Evolutionary conservation across 1,284 basidiomycete genomes (phyloP).

Genomic region (Hemileia vastatrix): DNA sequence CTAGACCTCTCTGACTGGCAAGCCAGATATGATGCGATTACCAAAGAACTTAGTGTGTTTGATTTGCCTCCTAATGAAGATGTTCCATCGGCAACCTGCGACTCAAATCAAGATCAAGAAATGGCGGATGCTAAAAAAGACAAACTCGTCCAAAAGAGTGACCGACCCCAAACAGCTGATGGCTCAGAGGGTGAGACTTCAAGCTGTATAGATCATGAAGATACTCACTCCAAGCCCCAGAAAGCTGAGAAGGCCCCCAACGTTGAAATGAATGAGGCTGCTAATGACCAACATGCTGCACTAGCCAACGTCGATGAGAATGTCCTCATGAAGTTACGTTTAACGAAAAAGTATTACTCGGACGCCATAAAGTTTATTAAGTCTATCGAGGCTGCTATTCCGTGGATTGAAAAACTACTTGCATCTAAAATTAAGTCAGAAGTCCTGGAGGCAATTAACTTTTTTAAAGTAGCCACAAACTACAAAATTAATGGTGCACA

Average conservation of each 20-base stretch:
- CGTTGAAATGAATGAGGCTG: conserved; percentile 13
- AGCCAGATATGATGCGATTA: conserved; percentile 54
- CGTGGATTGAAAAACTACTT: conserved; percentile 64
- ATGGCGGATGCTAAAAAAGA: too few species aligned
- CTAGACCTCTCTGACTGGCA: conserved; percentile 67
- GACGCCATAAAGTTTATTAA: conserved; percentile 81
- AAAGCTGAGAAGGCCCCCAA: conserved; percentile 10
- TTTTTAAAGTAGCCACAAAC: conserved; percentile 74
- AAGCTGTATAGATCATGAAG: too few species aligned
- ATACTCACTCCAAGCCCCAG: not conserved
- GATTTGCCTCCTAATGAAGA: conserved; percentile 42
- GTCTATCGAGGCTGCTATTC: conserved; percentile 65
- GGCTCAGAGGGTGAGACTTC: conserved; percentile 33
- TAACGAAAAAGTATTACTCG: conserved; percentile 75
- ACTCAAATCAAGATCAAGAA: conserved; percentile 41
- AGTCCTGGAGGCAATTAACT: conserved; percentile 89
- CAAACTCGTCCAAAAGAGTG: too few species aligned
- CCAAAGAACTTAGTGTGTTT: conserved; percentile 53
- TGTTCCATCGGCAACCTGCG: conserved; percentile 52
- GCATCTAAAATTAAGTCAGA: conserved; percentile 87
- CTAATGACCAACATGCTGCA: conserved; percentile 20
- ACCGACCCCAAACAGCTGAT: conserved; percentile 39
- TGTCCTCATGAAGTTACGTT: conserved; percentile 60
- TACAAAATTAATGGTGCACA: conserved; percentile 58
- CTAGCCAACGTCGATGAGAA: conserved; percentile 30